Percentiles rank a stretch among this genome's conserved stretches.
Conservation (phyloP, 345 rosid species). For the Syzygium aqueum region DNA sequence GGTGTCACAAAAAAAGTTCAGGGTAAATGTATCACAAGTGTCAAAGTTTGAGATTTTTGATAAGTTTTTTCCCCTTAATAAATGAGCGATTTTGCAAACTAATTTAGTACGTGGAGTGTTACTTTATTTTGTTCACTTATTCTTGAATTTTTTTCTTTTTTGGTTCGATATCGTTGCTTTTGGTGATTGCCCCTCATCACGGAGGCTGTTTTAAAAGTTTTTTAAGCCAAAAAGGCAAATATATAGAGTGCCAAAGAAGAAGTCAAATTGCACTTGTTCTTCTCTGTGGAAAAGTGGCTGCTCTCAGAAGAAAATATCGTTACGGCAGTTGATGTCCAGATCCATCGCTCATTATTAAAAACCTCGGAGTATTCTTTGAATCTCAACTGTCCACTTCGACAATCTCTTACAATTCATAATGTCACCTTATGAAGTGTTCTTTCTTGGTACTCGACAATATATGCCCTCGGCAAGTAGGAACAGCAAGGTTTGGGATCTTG, state of each 20-base stretch:
- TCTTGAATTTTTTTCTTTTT: not conserved
- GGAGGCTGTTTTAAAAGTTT: not conserved
- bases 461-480: not conserved
- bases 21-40: too few relatives aligned
- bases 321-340: not conserved
- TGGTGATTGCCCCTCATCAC: not conserved
- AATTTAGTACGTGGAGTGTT: not conserved
- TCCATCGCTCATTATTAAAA: not conserved
- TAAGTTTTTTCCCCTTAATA: too few relatives aligned
- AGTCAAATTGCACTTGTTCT: not conserved
- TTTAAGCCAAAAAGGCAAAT: not conserved
- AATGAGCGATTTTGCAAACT: not conserved
- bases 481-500: not conserved
- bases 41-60: too few relatives aligned
- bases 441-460: not conserved
- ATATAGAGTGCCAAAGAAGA: not conserved
- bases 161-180: not conserved
- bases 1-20: too few relatives aligned
- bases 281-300: not conserved
- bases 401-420: not conserved
- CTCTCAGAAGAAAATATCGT: not conserved
- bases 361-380: not conserved
- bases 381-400: not conserved
- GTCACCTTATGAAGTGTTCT: not conserved
- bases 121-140: not conserved